Evolutionary conservation across 2,329 filamentous ascomycete genomes (phyloP).

Genomic region (Verticillium klebahnii): DNA sequence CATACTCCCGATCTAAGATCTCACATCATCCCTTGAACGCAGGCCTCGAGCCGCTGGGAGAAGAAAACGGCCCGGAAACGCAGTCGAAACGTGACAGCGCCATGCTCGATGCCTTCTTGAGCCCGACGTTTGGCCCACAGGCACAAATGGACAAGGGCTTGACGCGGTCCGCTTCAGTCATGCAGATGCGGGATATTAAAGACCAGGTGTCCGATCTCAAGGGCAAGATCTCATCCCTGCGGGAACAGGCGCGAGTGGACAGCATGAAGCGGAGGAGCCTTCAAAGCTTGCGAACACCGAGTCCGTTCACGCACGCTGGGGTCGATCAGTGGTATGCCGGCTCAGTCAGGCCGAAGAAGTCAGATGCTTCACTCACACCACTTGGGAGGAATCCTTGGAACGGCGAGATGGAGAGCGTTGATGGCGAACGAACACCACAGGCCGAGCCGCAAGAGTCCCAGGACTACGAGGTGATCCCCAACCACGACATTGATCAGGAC

Average conservation of each 20-base stretch:
- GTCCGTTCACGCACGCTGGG: conserved; percentile 70
- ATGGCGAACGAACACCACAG: conserved; percentile 17
- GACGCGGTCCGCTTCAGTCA: conserved; percentile 65
- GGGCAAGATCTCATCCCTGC: conserved; percentile 75
- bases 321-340: conserved; percentile 49
- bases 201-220: conserved; percentile 84
- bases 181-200: conserved; percentile 68
- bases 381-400: conserved; percentile 22
- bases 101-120: conserved; percentile 34
- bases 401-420: conserved; percentile 21
- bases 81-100: conserved; percentile 25
- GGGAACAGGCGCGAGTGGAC: conserved; percentile 74
- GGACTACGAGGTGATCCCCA: conserved; percentile 7
- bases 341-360: conserved; percentile 18
- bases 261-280: conserved; percentile 72
- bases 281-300: conserved; percentile 69
- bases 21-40: conserved; percentile 36
- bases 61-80: conserved; percentile 37
- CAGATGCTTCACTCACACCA: conserved; percentile 10
- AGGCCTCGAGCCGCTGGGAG: conserved; percentile 47
- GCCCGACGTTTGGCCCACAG: conserved; percentile 37
- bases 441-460: conserved; percentile 3
- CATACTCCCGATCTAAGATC: conserved; percentile 28
- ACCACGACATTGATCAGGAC: conserved; percentile 7
- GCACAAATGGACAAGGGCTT: conserved; percentile 44